phyloP scores from a whole-genome alignment of 305 asterid genomes.

The Fraxinus paxiana region DNA sequence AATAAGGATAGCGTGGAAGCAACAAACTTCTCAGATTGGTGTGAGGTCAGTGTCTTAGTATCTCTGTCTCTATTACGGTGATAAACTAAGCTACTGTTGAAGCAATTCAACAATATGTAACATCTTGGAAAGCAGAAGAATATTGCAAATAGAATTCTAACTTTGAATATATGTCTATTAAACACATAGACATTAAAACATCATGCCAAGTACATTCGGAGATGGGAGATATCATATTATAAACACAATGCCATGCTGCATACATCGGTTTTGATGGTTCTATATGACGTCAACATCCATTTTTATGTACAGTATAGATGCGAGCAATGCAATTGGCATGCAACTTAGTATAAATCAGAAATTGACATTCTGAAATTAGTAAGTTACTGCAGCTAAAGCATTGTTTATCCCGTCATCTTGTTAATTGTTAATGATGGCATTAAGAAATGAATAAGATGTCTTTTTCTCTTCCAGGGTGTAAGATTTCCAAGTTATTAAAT shows the following conservation, averaged over 20 bases:
- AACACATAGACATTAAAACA: background rate
- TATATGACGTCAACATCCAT: background rate
- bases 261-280: background rate
- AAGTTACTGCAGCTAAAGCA: background rate
- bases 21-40: conserved; percentile 72
- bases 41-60: conserved; percentile 63
- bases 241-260: background rate
- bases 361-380: background rate
- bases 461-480: background rate
- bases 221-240: background rate
- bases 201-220: background rate
- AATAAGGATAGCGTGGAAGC: conserved; percentile 36
- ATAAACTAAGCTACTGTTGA: conserved; percentile 9
- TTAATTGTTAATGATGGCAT: background rate
- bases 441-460: background rate
- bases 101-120: background rate
- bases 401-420: background rate
- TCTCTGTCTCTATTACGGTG: background rate
- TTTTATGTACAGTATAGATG: background rate
- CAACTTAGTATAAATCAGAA: background rate
- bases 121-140: background rate
- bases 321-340: background rate
- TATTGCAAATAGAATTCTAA: background rate
- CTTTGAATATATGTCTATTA: background rate
- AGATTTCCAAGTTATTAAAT: background rate